Conservation (phyloP, 2,329 filamentous ascomycete species). For the Arthrobotrys iridis region DNA sequence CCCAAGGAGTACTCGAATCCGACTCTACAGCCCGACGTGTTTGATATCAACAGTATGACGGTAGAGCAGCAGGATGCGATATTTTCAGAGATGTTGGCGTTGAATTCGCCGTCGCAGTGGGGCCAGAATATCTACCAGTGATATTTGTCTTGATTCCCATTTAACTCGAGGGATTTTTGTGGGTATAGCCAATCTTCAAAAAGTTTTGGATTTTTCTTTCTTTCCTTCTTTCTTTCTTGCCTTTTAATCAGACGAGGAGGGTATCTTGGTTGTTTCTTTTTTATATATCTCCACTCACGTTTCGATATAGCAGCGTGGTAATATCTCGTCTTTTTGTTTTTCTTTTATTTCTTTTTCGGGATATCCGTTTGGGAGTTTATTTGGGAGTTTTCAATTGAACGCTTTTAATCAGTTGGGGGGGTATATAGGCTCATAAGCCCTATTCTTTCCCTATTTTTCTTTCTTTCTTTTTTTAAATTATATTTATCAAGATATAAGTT, state of each 20-base stretch:
- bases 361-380: conserved; percentile 1
- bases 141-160: background rate
- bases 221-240: background rate
- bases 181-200: background rate
- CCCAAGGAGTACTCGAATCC: conserved; percentile 41
- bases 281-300: background rate
- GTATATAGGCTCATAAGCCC: background rate
- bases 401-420: background rate
- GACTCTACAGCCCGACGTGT: conserved; percentile 26
- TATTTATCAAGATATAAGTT: background rate
- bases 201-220: background rate
- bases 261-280: background rate
- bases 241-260: background rate
- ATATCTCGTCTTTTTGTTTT: background rate
- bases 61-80: conserved; percentile 48
- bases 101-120: conserved; percentile 51
- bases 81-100: conserved; percentile 48
- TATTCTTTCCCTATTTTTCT: background rate
- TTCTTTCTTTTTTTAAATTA: background rate
- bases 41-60: conserved; percentile 41
- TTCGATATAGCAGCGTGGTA: background rate
- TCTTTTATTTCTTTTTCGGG: background rate
- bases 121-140: conserved; percentile 33
- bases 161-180: no score
- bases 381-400: background rate